A percentile compares a stretch with the other conserved stretches of the same genome.
These are phyloP conservation scores for Xylariaceae sp. DNA, from an alignment of 2,329 filamentous ascomycete genomes.

Conservation along the genomic window DNA sequence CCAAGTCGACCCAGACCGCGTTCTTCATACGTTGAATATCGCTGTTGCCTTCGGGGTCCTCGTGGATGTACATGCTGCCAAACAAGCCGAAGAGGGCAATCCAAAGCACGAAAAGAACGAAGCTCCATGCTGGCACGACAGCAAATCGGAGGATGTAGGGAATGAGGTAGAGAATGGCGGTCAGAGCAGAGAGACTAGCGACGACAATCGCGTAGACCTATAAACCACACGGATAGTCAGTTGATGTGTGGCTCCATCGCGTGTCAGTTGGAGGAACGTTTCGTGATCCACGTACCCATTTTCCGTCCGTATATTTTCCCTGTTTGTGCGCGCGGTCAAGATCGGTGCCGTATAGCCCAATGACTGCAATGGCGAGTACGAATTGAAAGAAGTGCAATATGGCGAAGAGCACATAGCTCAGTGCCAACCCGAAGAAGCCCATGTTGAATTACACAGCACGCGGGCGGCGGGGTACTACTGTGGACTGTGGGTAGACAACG, in stretches of 20 bases:
- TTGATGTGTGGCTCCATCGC: constrained; percentile 1
- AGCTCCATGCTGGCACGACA: constrained; percentile 71
- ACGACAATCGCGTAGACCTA: constrained; percentile 76
- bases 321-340: constrained; percentile 61
- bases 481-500: background rate
- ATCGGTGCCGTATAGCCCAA: constrained; percentile 79
- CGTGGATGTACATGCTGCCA: constrained; percentile 77
- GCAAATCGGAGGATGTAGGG: constrained; percentile 64
- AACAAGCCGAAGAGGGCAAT: constrained; percentile 84
- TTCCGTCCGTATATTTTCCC: constrained; percentile 62
- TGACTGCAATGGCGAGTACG: constrained; percentile 75
- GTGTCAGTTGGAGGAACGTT: background rate
- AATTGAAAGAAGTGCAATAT: constrained; percentile 78
- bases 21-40: constrained; percentile 81
- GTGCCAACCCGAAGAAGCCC: constrained; percentile 53
- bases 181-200: constrained; percentile 69
- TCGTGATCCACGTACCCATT: constrained; percentile 67
- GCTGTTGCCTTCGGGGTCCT: constrained; percentile 66
- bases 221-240: constrained; percentile 1
- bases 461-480: constrained; percentile 3
- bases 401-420: constrained; percentile 62
- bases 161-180: constrained; percentile 69
- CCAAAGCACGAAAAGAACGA: constrained; percentile 78
- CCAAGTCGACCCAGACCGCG: constrained; percentile 83
- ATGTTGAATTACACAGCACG: constrained; percentile 42